phyloP scores from a whole-genome alignment of 2,329 filamentous ascomycete species.

The Phialemoniopsis sp. region DNA sequence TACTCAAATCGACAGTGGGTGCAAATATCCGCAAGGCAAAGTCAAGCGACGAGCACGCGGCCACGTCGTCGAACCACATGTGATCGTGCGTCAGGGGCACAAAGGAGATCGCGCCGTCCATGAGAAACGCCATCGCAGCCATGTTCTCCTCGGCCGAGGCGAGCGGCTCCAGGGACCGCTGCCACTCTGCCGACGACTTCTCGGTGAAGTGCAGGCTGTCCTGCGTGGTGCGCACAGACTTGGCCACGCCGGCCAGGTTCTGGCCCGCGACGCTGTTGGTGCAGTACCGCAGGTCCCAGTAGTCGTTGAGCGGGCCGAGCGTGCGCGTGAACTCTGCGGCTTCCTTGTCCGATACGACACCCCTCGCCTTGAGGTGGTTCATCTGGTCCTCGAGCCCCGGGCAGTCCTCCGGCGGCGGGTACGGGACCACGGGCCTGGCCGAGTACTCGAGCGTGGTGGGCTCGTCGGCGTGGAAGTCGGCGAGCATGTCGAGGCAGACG shows the following conservation, averaged over 20 bases:
- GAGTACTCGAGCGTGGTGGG: constrained; percentile 30
- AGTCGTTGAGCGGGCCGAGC: constrained; percentile 20
- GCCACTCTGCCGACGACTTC: constrained; percentile 37
- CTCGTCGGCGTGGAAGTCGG: constrained; percentile 42
- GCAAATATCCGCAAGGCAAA: constrained; percentile 42
- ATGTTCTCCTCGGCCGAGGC: constrained; percentile 22
- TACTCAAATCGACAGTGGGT: constrained; percentile 27
- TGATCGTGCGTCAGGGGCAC: constrained; percentile 35
- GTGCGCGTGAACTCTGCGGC: constrained; percentile 13
- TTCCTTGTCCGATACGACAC: constrained; percentile 15
- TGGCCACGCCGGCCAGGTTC: constrained; percentile 35
- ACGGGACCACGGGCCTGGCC: constrained; percentile 23
- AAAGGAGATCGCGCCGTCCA: constrained; percentile 40
- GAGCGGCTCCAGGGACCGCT: constrained; percentile 17
- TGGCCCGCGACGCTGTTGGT: constrained; percentile 36
- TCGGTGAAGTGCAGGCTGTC: constrained; percentile 30
- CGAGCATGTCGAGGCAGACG: constrained; percentile 33
- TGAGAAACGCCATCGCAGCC: constrained; percentile 32
- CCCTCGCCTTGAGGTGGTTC: constrained; percentile 12
- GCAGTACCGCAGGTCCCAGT: constrained; percentile 30
- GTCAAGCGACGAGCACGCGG: constrained; percentile 41
- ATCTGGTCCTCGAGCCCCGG: constrained; percentile 9
- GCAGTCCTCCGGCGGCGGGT: constrained; percentile 13
- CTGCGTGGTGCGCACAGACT: constrained; percentile 22
- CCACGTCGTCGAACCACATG: constrained; percentile 35